Base-by-base conservation (phyloP, 2,329 filamentous ascomycete genomes). In the Aspergillus hiratsukae region DNA sequence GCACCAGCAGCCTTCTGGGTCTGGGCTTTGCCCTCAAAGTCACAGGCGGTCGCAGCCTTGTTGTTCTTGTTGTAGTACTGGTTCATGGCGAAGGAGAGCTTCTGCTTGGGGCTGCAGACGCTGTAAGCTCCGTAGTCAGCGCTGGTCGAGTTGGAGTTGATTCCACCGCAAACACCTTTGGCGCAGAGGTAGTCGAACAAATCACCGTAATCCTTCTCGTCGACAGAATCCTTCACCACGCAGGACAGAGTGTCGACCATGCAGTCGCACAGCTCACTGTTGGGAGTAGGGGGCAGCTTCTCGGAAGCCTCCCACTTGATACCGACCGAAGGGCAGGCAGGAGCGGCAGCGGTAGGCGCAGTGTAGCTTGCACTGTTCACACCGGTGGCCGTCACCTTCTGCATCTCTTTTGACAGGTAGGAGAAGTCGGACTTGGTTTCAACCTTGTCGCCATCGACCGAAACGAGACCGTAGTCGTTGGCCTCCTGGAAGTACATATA, bases 401-500 rank as follows among this genome's bases (percentile, higher is more conserved):
- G 81, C 64, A 96, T 85, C 72, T 90, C 83, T 63, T 79, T 84
- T 65, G 86, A 84, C 54, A 96, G 84, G 58, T 84, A 82, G 56
- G 82, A 81, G 77, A 89, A 99, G 77, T 96, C 90, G 40, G 84
- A 75, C 66, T 90, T 81, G 61, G 87, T 88, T 61, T 76, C 82
- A 61, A 88, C 89, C 46, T 77, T 77, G 69, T 79, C 77, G 67
- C 82, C 82, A 50, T 78, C 87, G 48, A 96, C 83, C 76, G 88
- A 83, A 82, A 73, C 67, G 27, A 75, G 58, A 61, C 66, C 94
- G 70, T 90, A 99, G 73, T 97, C 80, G 80, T 97, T 97, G 58
- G 73, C 79, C 75, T 96, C 92, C 80, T 96, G 83, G 80, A 91
- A 93, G 81, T 94, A 99, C 91, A 96, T 96, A 84, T 97, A 99